A percentile compares a stretch with the other conserved stretches of the same genome.
phyloP scores from a whole-genome alignment of 2,329 filamentous ascomycete species.

The Coniochaeta sp. region DNA sequence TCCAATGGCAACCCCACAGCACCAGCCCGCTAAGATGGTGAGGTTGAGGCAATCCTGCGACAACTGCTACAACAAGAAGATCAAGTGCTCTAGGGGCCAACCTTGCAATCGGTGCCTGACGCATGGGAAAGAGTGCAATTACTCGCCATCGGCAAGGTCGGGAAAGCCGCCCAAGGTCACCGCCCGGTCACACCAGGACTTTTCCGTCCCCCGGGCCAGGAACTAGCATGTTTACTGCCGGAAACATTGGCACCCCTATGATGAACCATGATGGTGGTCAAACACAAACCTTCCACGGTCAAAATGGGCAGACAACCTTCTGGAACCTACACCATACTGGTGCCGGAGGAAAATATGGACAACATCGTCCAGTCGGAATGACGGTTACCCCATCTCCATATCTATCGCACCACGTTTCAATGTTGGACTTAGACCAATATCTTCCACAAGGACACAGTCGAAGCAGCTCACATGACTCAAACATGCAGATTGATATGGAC shows the following conservation, averaged over 20 bases:
- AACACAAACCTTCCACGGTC: no score
- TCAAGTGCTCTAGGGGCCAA: constrained; percentile 48
- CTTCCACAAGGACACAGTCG: neutral
- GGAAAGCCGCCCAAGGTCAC: constrained; percentile 42
- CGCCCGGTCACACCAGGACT: constrained; percentile 16
- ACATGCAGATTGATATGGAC: neutral
- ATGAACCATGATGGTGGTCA: no score
- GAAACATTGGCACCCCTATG: no score
- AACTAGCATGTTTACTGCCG: constrained; percentile 15
- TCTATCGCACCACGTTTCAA: neutral
- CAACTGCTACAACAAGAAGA: constrained; percentile 48
- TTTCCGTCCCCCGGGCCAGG: constrained; percentile 5
- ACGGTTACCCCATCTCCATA: neutral
- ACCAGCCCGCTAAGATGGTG: constrained; percentile 4
- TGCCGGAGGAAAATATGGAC: neutral
- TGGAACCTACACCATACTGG: neutral
- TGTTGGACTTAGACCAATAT: neutral
- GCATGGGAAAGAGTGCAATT: constrained; percentile 42
- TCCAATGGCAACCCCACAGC: no score
- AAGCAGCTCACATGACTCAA: neutral
- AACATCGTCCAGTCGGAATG: neutral
- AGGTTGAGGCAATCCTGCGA: constrained; percentile 33
- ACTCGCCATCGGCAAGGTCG: constrained; percentile 43
- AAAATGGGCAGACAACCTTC: neutral
- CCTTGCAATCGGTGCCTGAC: constrained; percentile 45